Evolutionary conservation across 352 stramenopile genomes (phyloP).

Genomic region (Peronospora farinosa): DNA sequence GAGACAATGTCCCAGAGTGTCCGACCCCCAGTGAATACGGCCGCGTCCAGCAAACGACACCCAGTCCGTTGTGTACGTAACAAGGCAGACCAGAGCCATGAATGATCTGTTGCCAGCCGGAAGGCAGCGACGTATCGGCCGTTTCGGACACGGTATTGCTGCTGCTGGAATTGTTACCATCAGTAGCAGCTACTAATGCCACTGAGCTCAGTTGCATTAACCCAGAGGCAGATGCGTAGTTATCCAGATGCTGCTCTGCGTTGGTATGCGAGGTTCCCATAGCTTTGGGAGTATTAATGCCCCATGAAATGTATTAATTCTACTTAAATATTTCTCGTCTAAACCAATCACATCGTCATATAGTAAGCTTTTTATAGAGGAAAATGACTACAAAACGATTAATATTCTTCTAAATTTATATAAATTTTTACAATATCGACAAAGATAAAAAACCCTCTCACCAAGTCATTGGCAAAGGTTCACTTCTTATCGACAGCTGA

Average conservation of each 20-base stretch:
- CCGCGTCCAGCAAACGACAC: constrained; percentile 63
- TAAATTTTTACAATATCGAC: constrained; percentile 3
- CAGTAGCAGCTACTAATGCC: constrained; percentile 1
- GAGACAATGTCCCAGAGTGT: constrained; percentile 18
- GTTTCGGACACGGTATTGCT: constrained; percentile 3
- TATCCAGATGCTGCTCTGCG: constrained; percentile 20
- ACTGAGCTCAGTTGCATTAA: constrained; percentile 50
- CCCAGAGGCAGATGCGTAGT: constrained; percentile 29
- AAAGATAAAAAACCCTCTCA: too few relatives aligned
- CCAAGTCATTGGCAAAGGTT: constrained; percentile 1
- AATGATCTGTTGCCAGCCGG: constrained; percentile 52
- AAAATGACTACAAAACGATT: neutral
- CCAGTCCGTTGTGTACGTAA: constrained; percentile 50
- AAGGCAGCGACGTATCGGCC: constrained; percentile 37
- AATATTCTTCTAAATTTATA: neutral
- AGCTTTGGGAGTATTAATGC: neutral
- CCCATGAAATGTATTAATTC: neutral
- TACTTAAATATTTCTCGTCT: neutral
- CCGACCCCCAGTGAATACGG: constrained; percentile 52
- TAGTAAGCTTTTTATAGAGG: neutral
- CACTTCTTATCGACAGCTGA: neutral
- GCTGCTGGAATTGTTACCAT: constrained; percentile 1
- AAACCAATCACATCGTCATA: neutral
- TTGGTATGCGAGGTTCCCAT: constrained; percentile 13
- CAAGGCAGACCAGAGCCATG: constrained; percentile 67